A percentile compares a stretch with the other conserved stretches of the same genome.
Conservation (phyloP, 1,284 basidiomycete genomes). For the Naganishia sp. region DNA sequence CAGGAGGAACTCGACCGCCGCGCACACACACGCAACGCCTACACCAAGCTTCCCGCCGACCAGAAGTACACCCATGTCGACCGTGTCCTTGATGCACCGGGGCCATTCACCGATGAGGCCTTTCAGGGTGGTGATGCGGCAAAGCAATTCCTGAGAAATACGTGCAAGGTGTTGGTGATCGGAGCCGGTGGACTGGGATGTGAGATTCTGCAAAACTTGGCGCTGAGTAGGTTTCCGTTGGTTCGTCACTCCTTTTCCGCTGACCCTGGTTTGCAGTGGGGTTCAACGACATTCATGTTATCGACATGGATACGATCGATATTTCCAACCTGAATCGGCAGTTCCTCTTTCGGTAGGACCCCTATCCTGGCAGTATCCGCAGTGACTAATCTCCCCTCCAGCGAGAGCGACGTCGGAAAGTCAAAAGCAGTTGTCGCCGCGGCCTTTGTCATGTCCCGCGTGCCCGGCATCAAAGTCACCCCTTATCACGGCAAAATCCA, state of each 20-base stretch:
- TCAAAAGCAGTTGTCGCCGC: slow-evolving; percentile 93
- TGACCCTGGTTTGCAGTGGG: slow-evolving; percentile 60
- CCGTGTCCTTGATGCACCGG: slow-evolving; percentile 47
- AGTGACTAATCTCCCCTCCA: slow-evolving; percentile 46
- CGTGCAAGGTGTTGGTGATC: slow-evolving; percentile 93
- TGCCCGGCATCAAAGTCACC: slow-evolving; percentile 89
- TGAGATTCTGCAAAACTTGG: slow-evolving; percentile 91
- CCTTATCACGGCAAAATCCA: slow-evolving; percentile 98
- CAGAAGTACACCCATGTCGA: slow-evolving; percentile 42
- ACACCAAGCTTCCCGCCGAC: slow-evolving; percentile 17
- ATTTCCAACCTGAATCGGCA: slow-evolving; percentile 98
- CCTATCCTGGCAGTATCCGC: background rate
- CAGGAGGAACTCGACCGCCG: slow-evolving; percentile 8
- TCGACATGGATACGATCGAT: slow-evolving; percentile 99
- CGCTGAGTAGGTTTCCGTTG: slow-evolving; percentile 58
- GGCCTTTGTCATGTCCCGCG: slow-evolving; percentile 91
- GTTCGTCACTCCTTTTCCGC: background rate
- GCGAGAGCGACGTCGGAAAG: slow-evolving; percentile 76
- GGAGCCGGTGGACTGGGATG: slow-evolving; percentile 94
- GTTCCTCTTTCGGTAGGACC: slow-evolving; percentile 85
- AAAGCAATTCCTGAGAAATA: slow-evolving; percentile 78
- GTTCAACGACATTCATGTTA: slow-evolving; percentile 97
- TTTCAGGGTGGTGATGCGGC: slow-evolving; percentile 55
- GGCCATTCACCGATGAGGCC: slow-evolving; percentile 48
- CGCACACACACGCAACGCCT: slow-evolving; percentile 4